phyloP scores from a whole-genome alignment of 2,329 filamentous ascomycete species.

The Xylariaceae sp. region DNA sequence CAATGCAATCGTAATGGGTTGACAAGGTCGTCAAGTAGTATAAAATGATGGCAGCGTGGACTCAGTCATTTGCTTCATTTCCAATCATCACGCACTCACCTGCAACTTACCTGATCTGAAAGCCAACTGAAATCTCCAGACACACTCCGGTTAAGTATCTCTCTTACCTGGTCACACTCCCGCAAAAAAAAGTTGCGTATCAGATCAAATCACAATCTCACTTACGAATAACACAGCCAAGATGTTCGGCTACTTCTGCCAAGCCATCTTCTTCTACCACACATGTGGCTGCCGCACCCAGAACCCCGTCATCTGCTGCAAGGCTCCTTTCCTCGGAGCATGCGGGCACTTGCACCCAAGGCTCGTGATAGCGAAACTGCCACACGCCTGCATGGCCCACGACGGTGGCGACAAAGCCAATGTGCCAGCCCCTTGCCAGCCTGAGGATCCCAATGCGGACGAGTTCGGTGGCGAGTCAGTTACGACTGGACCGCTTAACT shows the following conservation, averaged over 20 bases:
- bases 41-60: no score
- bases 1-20: no score
- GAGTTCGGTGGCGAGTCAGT: conserved; percentile 12
- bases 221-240: not conserved
- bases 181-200: no score
- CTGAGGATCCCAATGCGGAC: conserved; percentile 3
- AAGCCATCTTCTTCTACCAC: conserved; percentile 21
- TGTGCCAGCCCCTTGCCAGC: not conserved
- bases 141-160: no score
- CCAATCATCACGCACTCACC: no score
- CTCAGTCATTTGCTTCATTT: no score
- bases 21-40: no score
- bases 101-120: no score
- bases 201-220: not conserved
- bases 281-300: conserved; percentile 22
- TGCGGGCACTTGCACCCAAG: conserved; percentile 16
- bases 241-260: conserved; percentile 11
- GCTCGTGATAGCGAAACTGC: conserved; percentile 4
- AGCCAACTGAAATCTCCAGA: no score
- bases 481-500: conserved; percentile 11
- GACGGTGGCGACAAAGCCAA: not conserved
- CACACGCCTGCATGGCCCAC: not conserved
- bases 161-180: no score
- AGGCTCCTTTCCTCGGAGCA: not conserved
- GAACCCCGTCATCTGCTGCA: conserved; percentile 13